A percentile compares a stretch with the other conserved stretches of the same genome.
Evolutionary conservation across 192 early-diverging fungal genomes (phyloP).

Genomic region (Coemansia guatemalensis): DNA sequence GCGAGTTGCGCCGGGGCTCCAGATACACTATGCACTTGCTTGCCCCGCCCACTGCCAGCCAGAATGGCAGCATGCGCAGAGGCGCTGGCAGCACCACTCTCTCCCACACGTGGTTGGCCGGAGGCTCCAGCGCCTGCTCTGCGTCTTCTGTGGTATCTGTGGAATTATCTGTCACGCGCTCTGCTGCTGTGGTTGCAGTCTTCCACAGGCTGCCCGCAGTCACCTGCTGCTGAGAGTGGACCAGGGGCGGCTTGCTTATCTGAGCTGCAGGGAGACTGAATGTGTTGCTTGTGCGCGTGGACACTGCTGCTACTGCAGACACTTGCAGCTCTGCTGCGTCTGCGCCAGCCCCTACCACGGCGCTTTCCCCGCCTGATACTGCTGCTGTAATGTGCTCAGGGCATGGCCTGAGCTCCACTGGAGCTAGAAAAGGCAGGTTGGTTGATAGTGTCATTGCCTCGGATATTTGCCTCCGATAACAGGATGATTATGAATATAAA

Average conservation of each 20-base stretch:
- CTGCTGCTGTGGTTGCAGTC: background rate
- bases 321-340: background rate
- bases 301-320: background rate
- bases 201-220: background rate
- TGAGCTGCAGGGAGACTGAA: conserved; percentile 4
- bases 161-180: background rate
- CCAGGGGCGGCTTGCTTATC: conserved; percentile 2
- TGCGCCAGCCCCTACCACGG: background rate
- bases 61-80: conserved; percentile 21
- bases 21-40: conserved; percentile 44
- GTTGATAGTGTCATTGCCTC: conserved; percentile 9
- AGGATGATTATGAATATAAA: background rate
- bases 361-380: background rate
- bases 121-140: background rate
- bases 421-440: background rate
- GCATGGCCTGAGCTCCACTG: background rate
- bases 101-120: background rate
- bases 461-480: background rate
- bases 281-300: conserved; percentile 10
- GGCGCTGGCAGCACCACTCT: conserved; percentile 8
- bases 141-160: conserved; percentile 7
- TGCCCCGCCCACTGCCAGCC: conserved; percentile 15
- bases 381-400: background rate
- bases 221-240: background rate
- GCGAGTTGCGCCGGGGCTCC: conserved; percentile 32